Conservation (phyloP, 2,329 filamentous ascomycete species). For the Bipolaris victoriae region DNA sequence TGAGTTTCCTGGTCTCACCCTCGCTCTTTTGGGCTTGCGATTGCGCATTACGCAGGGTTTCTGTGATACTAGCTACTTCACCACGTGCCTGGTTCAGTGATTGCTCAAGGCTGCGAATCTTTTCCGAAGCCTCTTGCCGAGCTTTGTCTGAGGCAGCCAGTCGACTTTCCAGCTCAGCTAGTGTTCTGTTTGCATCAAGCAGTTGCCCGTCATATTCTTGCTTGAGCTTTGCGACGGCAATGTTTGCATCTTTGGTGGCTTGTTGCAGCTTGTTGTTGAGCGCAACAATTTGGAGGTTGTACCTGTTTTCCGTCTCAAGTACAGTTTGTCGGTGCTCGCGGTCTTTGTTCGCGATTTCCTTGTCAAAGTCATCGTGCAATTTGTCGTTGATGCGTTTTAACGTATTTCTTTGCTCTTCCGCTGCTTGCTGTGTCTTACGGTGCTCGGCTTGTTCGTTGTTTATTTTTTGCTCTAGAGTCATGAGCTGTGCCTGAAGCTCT, state of each 20-base stretch:
- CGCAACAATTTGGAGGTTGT: constrained; percentile 51
- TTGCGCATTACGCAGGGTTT: constrained; percentile 34
- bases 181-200: constrained; percentile 31
- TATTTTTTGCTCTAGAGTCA: constrained; percentile 62
- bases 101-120: constrained; percentile 35
- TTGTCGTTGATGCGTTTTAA: constrained; percentile 73
- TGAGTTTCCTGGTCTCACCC: constrained; percentile 50
- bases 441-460: constrained; percentile 78
- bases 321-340: constrained; percentile 42
- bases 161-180: constrained; percentile 36
- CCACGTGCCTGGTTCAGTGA: constrained; percentile 32
- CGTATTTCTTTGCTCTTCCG: constrained; percentile 55
- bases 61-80: constrained; percentile 32
- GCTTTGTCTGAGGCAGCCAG: constrained; percentile 35
- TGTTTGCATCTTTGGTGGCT: constrained; percentile 34
- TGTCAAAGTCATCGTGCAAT: constrained; percentile 72
- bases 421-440: constrained; percentile 63
- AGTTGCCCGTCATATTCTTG: constrained; percentile 47
- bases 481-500: constrained; percentile 62
- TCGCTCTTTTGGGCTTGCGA: constrained; percentile 32
- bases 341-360: constrained; percentile 63
- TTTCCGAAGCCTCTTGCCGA: constrained; percentile 36
- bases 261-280: constrained; percentile 47
- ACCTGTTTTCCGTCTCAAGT: constrained; percentile 56
- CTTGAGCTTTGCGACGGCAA: constrained; percentile 35